Evolutionary conservation across 441 rosid species (phyloP).

Genomic region (Capsella rubella): DNA sequence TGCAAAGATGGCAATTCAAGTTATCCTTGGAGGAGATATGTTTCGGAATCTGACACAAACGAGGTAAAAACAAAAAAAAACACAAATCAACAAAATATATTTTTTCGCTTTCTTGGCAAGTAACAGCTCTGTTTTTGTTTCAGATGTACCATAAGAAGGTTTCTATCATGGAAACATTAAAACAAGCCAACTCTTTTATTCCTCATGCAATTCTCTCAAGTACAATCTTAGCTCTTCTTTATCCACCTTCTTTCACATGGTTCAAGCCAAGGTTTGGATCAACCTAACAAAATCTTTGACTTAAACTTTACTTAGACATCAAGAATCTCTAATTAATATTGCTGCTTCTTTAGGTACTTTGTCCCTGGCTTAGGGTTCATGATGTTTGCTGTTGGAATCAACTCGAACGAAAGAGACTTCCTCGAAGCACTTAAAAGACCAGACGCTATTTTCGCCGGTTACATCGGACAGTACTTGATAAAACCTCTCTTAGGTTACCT

Average conservation of each 20-base stretch:
- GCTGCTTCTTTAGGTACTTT: slow-evolving; percentile 64
- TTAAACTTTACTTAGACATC: neutral
- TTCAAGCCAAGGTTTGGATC: slow-evolving; percentile 72
- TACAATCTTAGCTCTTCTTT: slow-evolving; percentile 79
- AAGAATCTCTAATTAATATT: neutral
- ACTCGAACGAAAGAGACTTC: slow-evolving; percentile 83
- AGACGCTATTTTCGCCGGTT: slow-evolving; percentile 72
- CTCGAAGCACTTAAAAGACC: slow-evolving; percentile 84
- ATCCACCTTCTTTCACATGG: slow-evolving; percentile 93
- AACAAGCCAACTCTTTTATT: slow-evolving; percentile 71
- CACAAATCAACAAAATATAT: neutral
- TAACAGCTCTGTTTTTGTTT: slow-evolving; percentile 37
- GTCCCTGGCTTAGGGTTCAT: slow-evolving; percentile 90
- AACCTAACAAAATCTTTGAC: neutral
- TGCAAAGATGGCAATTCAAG: slow-evolving; percentile 25
- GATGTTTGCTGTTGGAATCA: slow-evolving; percentile 96
- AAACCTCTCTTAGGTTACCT: slow-evolving; percentile 90
- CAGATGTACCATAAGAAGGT: slow-evolving; percentile 49
- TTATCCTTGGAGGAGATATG: slow-evolving; percentile 27
- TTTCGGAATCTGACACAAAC: slow-evolving; percentile 31
- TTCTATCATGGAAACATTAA: slow-evolving; percentile 59
- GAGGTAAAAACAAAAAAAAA: slow-evolving; percentile 35
- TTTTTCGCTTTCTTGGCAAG: slow-evolving; percentile 31
- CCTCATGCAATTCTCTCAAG: slow-evolving; percentile 83
- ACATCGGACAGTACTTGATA: slow-evolving; percentile 77